Conservation (phyloP, 306 rosid genomes). For the Fragaria ananassa region DNA sequence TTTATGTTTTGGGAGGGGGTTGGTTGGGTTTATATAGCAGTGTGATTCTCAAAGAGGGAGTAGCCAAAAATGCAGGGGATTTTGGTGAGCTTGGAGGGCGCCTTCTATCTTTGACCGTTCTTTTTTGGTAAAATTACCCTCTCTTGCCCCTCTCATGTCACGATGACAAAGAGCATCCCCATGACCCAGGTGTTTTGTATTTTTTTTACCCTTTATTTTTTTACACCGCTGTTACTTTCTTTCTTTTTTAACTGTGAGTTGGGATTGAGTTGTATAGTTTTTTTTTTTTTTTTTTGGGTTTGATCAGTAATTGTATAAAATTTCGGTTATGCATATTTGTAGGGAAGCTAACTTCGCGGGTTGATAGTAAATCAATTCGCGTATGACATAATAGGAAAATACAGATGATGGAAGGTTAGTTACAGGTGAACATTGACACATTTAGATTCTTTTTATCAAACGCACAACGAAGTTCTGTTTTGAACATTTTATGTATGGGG, state of each 20-base stretch:
- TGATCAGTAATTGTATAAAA: background rate
- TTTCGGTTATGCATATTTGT: background rate
- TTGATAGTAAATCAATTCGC: background rate
- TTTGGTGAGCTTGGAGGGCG: constrained; percentile 4
- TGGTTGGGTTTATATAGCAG: constrained; percentile 12
- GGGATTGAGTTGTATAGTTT: too few species aligned
- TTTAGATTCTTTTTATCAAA: too few species aligned
- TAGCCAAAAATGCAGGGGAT: constrained; percentile 15
- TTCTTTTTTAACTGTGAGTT: too few species aligned
- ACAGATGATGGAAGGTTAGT: background rate
- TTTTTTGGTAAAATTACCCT: background rate
- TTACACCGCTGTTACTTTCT: background rate
- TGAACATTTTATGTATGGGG: too few species aligned
- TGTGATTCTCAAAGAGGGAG: too few species aligned
- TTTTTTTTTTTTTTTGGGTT: background rate
- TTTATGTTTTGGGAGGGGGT: background rate
- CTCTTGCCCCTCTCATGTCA: constrained; percentile 3
- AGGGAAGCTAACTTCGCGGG: background rate
- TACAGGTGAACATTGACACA: too few species aligned
- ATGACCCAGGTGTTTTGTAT: background rate
- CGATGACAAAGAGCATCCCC: background rate
- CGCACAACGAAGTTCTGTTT: too few species aligned
- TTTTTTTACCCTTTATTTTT: background rate
- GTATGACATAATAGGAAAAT: background rate
- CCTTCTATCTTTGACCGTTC: constrained; percentile 20